Base-by-base conservation (phyloP, 306 rosid genomes). In the Arachis stenosperma region DNA sequence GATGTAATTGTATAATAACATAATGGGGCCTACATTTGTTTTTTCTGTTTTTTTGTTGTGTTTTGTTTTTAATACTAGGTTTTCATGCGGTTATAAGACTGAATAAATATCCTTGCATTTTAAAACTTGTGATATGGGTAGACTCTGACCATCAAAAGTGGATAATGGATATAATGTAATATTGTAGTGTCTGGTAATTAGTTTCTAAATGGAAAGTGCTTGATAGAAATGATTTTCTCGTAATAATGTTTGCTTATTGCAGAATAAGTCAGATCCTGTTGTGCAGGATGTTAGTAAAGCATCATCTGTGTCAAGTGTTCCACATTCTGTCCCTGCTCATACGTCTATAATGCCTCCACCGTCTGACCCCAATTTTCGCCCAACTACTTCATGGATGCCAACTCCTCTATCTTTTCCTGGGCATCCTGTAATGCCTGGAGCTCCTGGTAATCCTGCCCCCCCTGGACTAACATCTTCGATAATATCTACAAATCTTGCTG, bases 381-480 rank as follows among this genome's bases (percentile, higher is more conserved):
- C 84, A 43, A 9, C 88, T 65, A 73, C 87, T 77, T 69, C 79
- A 43, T 85, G 90, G 91, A 69, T 79, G 81, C 84, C 88, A 39
- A 62, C 87, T 42, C 73, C 81, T 67, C 85, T 69, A 54, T 42
- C 88, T 64, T 85, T 88, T 67, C 78, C 82, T 14, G 41, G 61
- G 70, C 86, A 75, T 71, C 79, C 75, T 43, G 77, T 88, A 77
- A 65, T 79, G 81, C 83, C 86, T 29, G 86, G 83, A 66, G 54
- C 89, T 73, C 91, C 88, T 3, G 87, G 88, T 78, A 82, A 79
- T 9, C 90, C 89, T 50, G 94, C 81, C 6, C 90, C 94, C 60
- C 92, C 92, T 37, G 94, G 98, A 81, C 86, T 84, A 76, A 62
- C 83, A 33, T 73, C 88, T 65, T 41, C 61, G 1, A 83, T 70